Percentiles rank a stretch among this genome's conserved stretches.
phyloP scores from a whole-genome alignment of 768 basidiomycete genomes.

The Pluteus cervinus region DNA sequence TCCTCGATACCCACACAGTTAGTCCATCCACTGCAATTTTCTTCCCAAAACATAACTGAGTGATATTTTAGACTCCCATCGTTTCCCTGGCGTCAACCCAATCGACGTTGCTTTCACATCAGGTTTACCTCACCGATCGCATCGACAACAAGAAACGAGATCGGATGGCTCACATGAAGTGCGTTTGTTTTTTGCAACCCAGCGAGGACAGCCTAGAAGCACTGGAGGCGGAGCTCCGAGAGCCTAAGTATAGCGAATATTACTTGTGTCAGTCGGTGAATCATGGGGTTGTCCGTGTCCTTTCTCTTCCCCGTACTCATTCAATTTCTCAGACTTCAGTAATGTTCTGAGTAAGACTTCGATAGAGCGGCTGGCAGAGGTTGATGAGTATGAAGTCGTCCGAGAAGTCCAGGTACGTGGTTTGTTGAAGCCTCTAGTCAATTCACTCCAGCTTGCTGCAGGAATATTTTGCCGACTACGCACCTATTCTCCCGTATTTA shows the following conservation, averaged over 20 bases:
- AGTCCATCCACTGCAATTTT: conserved; percentile 14
- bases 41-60: conserved; percentile 4
- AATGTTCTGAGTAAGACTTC: conserved; percentile 84
- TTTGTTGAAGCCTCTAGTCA: not conserved
- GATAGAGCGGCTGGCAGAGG: conserved; percentile 90
- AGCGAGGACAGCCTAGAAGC: conserved; percentile 79
- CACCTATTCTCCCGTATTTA: conserved; percentile 77
- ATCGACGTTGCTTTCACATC: conserved; percentile 86
- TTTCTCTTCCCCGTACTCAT: conserved; percentile 13
- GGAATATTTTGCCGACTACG: conserved; percentile 98
- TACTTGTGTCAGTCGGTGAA: conserved; percentile 96
- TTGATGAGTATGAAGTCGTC: conserved; percentile 95
- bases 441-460: conserved; percentile 21
- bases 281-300: conserved; percentile 27
- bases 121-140: conserved; percentile 96
- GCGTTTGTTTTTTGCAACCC: conserved; percentile 87
- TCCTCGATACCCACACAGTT: conserved; percentile 93
- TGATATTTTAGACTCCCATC: conserved; percentile 74
- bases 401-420: conserved; percentile 88
- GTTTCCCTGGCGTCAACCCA: conserved; percentile 94
- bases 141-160: conserved; percentile 93
- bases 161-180: conserved; percentile 94
- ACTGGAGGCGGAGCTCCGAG: conserved; percentile 75
- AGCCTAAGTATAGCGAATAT: conserved; percentile 96
- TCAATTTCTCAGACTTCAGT: conserved; percentile 72